These are phyloP conservation scores for Aspergillus avenaceus DNA, from an alignment of 495 filamentous ascomycete genomes.

Conservation along the genomic window DNA sequence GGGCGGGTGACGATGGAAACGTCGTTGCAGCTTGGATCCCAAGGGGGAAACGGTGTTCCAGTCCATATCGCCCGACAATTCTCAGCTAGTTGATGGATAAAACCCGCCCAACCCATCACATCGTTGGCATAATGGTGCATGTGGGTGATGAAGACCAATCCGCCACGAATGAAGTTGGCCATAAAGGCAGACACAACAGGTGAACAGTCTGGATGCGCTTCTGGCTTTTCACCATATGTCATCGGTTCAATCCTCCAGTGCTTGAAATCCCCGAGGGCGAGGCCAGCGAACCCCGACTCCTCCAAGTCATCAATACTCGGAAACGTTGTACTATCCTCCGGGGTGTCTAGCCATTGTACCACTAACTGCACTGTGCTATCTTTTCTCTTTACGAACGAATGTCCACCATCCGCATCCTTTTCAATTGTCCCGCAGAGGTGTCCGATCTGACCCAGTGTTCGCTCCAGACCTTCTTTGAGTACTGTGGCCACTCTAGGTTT, in stretches of 20 bases:
- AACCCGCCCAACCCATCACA: conserved; percentile 35
- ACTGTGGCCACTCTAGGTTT: conserved; percentile 16
- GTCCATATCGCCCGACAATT: conserved; percentile 32
- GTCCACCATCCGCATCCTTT: conserved; percentile 24
- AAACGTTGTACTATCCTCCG: conserved; percentile 15
- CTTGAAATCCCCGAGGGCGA: conserved; percentile 19
- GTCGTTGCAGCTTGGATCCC: conserved; percentile 27
- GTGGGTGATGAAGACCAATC: conserved; percentile 37
- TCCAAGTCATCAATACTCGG: conserved; percentile 12
- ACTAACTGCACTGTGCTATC: conserved; percentile 35
- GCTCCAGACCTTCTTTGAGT: conserved; percentile 30
- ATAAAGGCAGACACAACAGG: conserved; percentile 33
- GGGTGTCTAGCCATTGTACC: conserved; percentile 32
- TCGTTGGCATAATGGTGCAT: conserved; percentile 40
- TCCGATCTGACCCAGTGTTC: conserved; percentile 34
- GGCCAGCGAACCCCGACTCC: conserved; percentile 1
- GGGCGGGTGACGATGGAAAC: conserved; percentile 22
- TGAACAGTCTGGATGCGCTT: conserved; percentile 24
- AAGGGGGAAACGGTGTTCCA: conserved; percentile 22
- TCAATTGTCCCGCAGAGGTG: conserved; percentile 41
- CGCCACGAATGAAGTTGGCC: conserved; percentile 36
- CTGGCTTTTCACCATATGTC: conserved; percentile 37
- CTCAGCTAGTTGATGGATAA: conserved; percentile 35
- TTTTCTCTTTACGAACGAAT: conserved; percentile 35
- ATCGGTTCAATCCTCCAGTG: conserved; percentile 25